A percentile compares a stretch with the other conserved stretches of the same genome.
These are phyloP conservation scores for Colletotrichum plurivorum DNA, from an alignment of 2,329 filamentous ascomycete species.

Conservation along the genomic window DNA sequence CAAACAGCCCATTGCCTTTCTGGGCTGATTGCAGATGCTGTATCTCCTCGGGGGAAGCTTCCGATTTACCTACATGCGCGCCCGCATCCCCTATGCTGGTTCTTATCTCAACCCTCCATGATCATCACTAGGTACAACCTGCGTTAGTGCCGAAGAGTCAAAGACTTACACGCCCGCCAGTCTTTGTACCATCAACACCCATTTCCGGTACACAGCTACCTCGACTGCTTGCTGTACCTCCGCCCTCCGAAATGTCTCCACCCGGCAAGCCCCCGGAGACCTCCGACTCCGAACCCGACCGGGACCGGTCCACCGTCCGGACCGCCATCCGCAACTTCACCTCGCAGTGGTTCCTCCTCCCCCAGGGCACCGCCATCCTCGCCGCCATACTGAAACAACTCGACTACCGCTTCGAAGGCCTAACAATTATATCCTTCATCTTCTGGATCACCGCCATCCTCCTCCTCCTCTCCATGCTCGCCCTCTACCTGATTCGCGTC, in stretches of 20 bases:
- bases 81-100: too few relatives aligned
- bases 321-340: constrained; percentile 50
- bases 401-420: constrained; percentile 56
- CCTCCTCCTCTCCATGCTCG: constrained; percentile 47
- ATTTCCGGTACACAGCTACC: neutral
- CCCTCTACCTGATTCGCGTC: too few relatives aligned
- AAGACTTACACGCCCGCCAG: neutral
- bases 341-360: constrained; percentile 54
- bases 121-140: neutral
- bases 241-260: constrained; percentile 7
- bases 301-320: constrained; percentile 1
- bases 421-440: constrained; percentile 52
- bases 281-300: neutral
- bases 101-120: neutral
- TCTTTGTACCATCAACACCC: too few relatives aligned
- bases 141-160: neutral
- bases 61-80: neutral
- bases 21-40: constrained; percentile 8
- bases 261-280: neutral
- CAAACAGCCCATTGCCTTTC: neutral
- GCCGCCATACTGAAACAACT: constrained; percentile 53
- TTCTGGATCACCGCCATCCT: constrained; percentile 55
- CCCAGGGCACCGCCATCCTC: constrained; percentile 54
- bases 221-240: neutral
- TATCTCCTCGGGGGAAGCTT: constrained; percentile 10